Conservation (phyloP, 2,329 filamentous ascomycete genomes). For the Aureobasidium uvarum region DNA sequence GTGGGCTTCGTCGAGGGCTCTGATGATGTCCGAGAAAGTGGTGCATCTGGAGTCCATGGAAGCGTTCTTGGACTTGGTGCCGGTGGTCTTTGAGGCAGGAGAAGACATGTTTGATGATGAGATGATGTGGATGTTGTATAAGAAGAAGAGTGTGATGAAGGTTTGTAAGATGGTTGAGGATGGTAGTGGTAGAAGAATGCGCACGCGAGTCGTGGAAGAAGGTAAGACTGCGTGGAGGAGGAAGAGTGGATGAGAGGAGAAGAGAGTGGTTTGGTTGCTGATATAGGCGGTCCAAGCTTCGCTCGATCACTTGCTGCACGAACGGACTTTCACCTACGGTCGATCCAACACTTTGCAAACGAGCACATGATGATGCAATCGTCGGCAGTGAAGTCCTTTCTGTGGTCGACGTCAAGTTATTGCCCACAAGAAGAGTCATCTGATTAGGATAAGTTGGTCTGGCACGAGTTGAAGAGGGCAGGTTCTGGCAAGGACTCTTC, state of each 20-base stretch:
- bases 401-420: not conserved
- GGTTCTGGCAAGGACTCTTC: not conserved
- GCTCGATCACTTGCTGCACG: not conserved
- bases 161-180: not conserved
- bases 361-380: conserved; percentile 14
- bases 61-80: not conserved
- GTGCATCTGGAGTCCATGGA: not conserved
- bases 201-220: not conserved
- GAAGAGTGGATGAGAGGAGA: not conserved
- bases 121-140: not conserved
- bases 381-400: not conserved
- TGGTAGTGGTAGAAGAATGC: not conserved
- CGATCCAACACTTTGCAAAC: not conserved
- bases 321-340: not conserved
- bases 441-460: not conserved
- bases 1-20: conserved; percentile 1
- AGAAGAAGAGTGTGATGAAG: conserved; percentile 15
- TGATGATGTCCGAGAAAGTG: conserved; percentile 7
- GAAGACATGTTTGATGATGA: conserved; percentile 9
- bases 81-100: not conserved
- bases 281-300: conserved; percentile 8
- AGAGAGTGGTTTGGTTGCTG: not conserved
- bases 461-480: not conserved
- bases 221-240: not conserved
- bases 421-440: not conserved